These are phyloP conservation scores for Podaxis sp. DNA, from an alignment of 768 basidiomycete genomes.

Conservation along the genomic window DNA sequence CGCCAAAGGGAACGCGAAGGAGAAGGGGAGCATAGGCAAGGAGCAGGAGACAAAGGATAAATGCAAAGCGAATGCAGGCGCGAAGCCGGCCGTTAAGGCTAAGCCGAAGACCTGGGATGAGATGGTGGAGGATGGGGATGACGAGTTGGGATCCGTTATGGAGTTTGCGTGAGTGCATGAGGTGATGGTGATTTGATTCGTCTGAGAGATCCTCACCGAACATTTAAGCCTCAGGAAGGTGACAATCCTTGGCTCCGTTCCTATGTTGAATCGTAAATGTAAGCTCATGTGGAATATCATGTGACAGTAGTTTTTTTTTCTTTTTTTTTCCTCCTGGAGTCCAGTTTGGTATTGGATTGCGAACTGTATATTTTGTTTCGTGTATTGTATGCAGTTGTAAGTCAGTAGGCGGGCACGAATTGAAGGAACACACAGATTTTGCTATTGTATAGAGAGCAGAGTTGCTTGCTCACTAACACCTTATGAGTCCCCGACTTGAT, in stretches of 20 bases:
- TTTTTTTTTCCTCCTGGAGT: too few relatives aligned
- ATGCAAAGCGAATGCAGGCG: not conserved
- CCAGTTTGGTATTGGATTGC: too few relatives aligned
- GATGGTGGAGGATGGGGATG: constrained; percentile 13
- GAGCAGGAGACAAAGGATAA: not conserved
- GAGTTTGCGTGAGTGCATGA: not conserved
- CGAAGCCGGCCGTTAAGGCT: not conserved
- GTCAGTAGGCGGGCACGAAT: too few relatives aligned
- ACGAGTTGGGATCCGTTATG: constrained; percentile 12
- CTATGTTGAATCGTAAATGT: too few relatives aligned
- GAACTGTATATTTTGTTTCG: too few relatives aligned
- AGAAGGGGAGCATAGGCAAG: not conserved
- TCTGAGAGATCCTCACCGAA: not conserved
- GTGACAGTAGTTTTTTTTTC: too few relatives aligned
- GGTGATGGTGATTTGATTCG: not conserved
- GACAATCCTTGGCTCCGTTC: not conserved
- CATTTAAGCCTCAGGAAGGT: not conserved
- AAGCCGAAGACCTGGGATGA: constrained; percentile 8
- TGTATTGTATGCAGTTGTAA: too few relatives aligned
- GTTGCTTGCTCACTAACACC: too few relatives aligned
- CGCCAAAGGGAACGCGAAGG: not conserved
- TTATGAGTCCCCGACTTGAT: too few relatives aligned
- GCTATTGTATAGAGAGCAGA: too few relatives aligned
- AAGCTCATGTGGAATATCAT: too few relatives aligned
- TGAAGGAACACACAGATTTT: too few relatives aligned